phyloP scores from a whole-genome alignment of 2,329 filamentous ascomycete genomes.

The Zasmidium angulare region DNA sequence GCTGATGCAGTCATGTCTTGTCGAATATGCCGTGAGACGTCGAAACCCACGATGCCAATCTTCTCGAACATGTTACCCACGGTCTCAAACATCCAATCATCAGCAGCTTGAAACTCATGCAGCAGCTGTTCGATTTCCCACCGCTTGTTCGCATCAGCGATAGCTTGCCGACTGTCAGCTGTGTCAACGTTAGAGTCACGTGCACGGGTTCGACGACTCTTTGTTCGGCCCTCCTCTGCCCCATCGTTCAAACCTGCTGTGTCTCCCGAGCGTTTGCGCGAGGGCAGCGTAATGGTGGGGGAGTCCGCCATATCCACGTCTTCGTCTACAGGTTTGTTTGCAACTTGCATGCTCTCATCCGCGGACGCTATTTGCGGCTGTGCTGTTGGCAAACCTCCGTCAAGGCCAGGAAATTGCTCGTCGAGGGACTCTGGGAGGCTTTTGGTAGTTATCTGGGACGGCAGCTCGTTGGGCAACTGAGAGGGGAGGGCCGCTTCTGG shows the following conservation, averaged over 20 bases:
- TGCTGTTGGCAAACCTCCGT: constrained; percentile 30
- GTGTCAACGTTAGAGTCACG: constrained; percentile 54
- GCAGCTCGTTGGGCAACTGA: constrained; percentile 1
- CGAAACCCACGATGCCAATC: constrained; percentile 47
- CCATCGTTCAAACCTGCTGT: constrained; percentile 59
- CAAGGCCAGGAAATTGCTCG: constrained; percentile 35
- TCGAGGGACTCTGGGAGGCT: constrained; percentile 20
- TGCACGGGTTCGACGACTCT: constrained; percentile 62
- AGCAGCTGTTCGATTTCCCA: constrained; percentile 58
- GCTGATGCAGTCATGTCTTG: constrained; percentile 25
- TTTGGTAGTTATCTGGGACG: constrained; percentile 2
- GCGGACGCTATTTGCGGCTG: constrained; percentile 33
- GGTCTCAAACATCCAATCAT: constrained; percentile 58
- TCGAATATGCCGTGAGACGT: constrained; percentile 28
- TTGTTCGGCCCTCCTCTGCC: constrained; percentile 55
- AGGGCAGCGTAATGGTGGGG: constrained; percentile 37
- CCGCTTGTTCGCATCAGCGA: constrained; percentile 48
- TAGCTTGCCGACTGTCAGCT: constrained; percentile 43
- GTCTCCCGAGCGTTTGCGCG: constrained; percentile 61
- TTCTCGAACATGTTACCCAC: constrained; percentile 53
- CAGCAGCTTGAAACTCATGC: constrained; percentile 53
- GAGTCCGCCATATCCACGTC: constrained; percentile 33
- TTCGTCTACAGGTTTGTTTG: constrained; percentile 26
- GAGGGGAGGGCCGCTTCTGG: constrained; percentile 6
- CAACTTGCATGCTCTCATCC: constrained; percentile 23